Conservation (phyloP, 495 filamentous ascomycete species). For the Trichoderma gamsii region DNA sequence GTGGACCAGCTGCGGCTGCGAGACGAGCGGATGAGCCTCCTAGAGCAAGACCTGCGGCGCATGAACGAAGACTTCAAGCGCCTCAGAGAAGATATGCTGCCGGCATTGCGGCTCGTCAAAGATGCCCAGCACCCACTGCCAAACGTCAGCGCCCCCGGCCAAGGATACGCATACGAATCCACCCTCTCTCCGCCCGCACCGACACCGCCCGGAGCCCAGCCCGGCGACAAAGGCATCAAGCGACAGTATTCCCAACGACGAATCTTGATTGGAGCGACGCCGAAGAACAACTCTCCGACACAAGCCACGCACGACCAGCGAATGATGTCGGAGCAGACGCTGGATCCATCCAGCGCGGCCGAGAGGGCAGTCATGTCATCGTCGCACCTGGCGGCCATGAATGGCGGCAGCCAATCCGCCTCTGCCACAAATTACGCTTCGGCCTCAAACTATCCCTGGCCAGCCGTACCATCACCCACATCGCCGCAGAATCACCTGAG, state of each 20-base stretch:
- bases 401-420: constrained; percentile 48
- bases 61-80: constrained; percentile 79
- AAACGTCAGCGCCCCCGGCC: constrained; percentile 35
- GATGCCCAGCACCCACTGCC: constrained; percentile 86
- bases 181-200: constrained; percentile 48
- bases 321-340: constrained; percentile 49
- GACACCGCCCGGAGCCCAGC: constrained; percentile 41
- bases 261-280: constrained; percentile 72
- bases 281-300: constrained; percentile 62
- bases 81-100: constrained; percentile 83
- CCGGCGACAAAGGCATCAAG: constrained; percentile 49
- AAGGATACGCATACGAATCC: constrained; percentile 39
- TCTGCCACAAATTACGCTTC: constrained; percentile 49
- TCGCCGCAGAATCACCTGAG: constrained; percentile 53
- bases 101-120: constrained; percentile 82
- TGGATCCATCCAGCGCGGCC: constrained; percentile 48
- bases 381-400: constrained; percentile 69
- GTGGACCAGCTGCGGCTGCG: constrained; percentile 79
- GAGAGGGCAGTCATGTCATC: constrained; percentile 63
- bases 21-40: constrained; percentile 75
- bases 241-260: constrained; percentile 89
- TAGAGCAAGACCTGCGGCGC: constrained; percentile 73
- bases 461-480: constrained; percentile 76
- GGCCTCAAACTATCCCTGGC: constrained; percentile 58
- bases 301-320: constrained; percentile 70